A percentile compares a stretch with the other conserved stretches of the same genome.
Evolutionary conservation across 2,329 filamentous ascomycete species (phyloP).

Genomic region (Eutypa lata): DNA sequence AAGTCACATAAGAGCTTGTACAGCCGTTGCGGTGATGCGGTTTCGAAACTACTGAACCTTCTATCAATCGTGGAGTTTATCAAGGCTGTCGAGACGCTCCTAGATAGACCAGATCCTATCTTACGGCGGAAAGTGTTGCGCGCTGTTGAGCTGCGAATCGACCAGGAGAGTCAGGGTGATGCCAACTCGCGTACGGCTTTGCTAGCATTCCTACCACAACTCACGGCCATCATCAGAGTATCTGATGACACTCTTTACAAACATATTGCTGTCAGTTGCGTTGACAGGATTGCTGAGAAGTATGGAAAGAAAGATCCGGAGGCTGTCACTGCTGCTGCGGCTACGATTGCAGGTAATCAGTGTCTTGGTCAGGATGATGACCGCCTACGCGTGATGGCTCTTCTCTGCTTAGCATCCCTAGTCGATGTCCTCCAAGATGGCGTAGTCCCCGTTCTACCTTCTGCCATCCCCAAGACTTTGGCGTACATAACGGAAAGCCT

Average conservation of each 20-base stretch:
- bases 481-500: conserved; percentile 67
- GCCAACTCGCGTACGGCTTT: conserved; percentile 65
- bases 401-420: conserved; percentile 84
- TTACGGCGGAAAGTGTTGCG: conserved; percentile 76
- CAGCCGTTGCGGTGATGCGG: conserved; percentile 61
- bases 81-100: conserved; percentile 77
- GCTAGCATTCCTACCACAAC: conserved; percentile 73
- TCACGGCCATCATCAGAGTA: conserved; percentile 72
- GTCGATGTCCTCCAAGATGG: conserved; percentile 85
- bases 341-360: conserved; percentile 70
- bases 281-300: conserved; percentile 90
- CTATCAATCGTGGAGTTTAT: conserved; percentile 87
- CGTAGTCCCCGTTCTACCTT: conserved; percentile 78
- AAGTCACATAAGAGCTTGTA: conserved; percentile 55
- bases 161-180: conserved; percentile 68
- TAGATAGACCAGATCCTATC: conserved; percentile 71
- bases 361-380: conserved; percentile 74
- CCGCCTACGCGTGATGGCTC: conserved; percentile 75
- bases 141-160: conserved; percentile 77
- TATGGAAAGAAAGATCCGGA: conserved; percentile 90
- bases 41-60: conserved; percentile 78
- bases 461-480: conserved; percentile 69
- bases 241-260: conserved; percentile 73
- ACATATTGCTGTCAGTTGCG: conserved; percentile 81
- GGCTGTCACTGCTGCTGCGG: conserved; percentile 70